These are phyloP conservation scores for Glonium stellatum DNA, from an alignment of 495 filamentous ascomycete genomes.

Conservation along the genomic window DNA sequence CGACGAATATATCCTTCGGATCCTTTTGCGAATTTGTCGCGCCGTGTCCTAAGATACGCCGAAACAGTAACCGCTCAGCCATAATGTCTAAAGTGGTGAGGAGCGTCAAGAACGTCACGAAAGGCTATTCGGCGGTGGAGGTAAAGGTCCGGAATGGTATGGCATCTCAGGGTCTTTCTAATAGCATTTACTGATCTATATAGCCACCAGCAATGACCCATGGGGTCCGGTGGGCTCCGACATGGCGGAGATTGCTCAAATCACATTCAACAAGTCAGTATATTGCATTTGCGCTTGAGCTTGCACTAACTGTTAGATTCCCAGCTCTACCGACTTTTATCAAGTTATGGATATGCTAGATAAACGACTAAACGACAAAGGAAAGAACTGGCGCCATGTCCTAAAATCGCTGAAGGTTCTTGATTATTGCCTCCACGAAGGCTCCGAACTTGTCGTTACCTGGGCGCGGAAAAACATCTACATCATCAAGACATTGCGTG, in stretches of 20 bases:
- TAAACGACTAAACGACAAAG: conserved; percentile 98
- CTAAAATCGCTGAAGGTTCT: conserved; percentile 96
- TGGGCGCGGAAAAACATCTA: conserved; percentile 98
- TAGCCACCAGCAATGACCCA: conserved; percentile 97
- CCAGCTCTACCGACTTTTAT: conserved; percentile 91
- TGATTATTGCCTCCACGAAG: conserved; percentile 97
- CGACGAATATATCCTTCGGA: neutral
- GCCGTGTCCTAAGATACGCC: neutral
- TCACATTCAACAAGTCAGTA: conserved; percentile 92
- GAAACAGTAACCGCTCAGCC: conserved; percentile 24
- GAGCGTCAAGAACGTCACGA: conserved; percentile 99
- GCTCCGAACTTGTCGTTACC: conserved; percentile 90
- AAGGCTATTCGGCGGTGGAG: conserved; percentile 94
- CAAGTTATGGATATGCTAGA: conserved; percentile 99
- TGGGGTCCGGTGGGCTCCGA: conserved; percentile 98
- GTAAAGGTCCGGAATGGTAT: conserved; percentile 90
- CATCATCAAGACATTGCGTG: conserved; percentile 95
- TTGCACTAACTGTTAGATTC: neutral
- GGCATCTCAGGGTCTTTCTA: neutral
- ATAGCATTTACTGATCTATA: conserved; percentile 21
- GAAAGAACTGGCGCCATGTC: conserved; percentile 99
- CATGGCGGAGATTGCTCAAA: conserved; percentile 96
- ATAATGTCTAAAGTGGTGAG: conserved; percentile 95
- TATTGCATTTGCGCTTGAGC: conserved; percentile 1
- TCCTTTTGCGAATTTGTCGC: neutral